phyloP scores from a whole-genome alignment of 345 rosid genomes.

The Lepidium didymum region DNA sequence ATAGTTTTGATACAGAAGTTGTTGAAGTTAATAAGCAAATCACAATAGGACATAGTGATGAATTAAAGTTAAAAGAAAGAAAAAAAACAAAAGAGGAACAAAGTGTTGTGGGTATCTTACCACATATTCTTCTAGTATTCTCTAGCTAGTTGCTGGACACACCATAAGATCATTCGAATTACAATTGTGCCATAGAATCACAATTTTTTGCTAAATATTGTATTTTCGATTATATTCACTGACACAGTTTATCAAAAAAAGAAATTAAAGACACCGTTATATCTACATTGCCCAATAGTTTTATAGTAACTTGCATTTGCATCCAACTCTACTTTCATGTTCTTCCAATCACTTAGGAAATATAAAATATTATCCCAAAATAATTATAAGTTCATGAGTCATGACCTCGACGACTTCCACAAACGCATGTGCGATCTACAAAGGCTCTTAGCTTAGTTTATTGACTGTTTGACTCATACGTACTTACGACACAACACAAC shows the following conservation, averaged over 20 bases:
- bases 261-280: too few relatives aligned
- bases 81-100: not conserved
- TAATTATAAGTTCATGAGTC: constrained; percentile 4
- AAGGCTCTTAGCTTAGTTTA: not conserved
- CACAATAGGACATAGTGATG: not conserved
- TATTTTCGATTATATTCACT: too few relatives aligned
- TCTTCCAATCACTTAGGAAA: constrained; percentile 22
- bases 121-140: not conserved
- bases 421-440: constrained; percentile 10
- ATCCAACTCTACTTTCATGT: not conserved
- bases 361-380: not conserved
- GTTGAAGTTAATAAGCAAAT: constrained; percentile 10
- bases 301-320: not conserved
- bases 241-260: too few relatives aligned
- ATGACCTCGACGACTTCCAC: constrained; percentile 20
- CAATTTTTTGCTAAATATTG: too few relatives aligned
- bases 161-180: not conserved
- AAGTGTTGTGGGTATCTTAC: constrained; percentile 6
- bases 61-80: not conserved
- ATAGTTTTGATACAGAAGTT: constrained; percentile 8
- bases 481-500: constrained; percentile 14
- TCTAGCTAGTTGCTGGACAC: not conserved
- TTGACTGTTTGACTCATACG: constrained; percentile 13
- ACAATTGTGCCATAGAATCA: not conserved
- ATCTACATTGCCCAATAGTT: not conserved